These are phyloP conservation scores for Hamigera avellanea DNA, from an alignment of 495 filamentous ascomycete genomes.

Conservation along the genomic window DNA sequence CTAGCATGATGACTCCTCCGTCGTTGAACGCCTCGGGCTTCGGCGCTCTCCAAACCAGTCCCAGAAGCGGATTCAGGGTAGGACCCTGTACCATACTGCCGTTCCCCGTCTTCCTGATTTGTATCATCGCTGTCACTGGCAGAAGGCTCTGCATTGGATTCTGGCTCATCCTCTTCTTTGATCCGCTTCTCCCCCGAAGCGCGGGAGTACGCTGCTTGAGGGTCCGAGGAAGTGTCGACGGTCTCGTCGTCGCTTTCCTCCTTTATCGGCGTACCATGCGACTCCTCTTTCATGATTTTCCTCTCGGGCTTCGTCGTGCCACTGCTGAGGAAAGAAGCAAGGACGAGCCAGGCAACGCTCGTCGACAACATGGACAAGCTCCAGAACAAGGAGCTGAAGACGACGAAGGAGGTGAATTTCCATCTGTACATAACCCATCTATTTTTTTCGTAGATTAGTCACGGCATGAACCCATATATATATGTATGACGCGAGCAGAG, in stretches of 20 bases:
- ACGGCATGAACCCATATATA: background rate
- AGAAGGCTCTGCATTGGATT: background rate
- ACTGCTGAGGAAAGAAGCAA: constrained; percentile 25
- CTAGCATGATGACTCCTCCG: constrained; percentile 18
- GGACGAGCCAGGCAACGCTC: constrained; percentile 43
- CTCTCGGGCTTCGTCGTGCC: constrained; percentile 8
- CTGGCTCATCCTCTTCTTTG: constrained; percentile 13
- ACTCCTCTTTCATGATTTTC: constrained; percentile 19
- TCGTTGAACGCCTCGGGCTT: constrained; percentile 22
- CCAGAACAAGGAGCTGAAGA: constrained; percentile 68
- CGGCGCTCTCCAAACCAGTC: constrained; percentile 23
- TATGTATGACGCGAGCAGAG: background rate
- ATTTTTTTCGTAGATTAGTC: background rate
- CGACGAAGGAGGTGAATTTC: constrained; percentile 51
- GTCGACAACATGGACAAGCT: constrained; percentile 50
- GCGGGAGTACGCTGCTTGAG: constrained; percentile 4
- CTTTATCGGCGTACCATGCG: constrained; percentile 12
- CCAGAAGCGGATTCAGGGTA: constrained; percentile 12
- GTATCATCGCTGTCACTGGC: background rate
- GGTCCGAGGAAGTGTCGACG: constrained; percentile 3
- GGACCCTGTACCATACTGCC: background rate
- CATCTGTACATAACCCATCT: constrained; percentile 81
- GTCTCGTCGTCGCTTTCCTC: constrained; percentile 15
- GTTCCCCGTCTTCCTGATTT: background rate
- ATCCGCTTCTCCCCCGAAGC: constrained; percentile 7